Conservation (phyloP, 331 rosid species). For the Spiraea crenata region DNA sequence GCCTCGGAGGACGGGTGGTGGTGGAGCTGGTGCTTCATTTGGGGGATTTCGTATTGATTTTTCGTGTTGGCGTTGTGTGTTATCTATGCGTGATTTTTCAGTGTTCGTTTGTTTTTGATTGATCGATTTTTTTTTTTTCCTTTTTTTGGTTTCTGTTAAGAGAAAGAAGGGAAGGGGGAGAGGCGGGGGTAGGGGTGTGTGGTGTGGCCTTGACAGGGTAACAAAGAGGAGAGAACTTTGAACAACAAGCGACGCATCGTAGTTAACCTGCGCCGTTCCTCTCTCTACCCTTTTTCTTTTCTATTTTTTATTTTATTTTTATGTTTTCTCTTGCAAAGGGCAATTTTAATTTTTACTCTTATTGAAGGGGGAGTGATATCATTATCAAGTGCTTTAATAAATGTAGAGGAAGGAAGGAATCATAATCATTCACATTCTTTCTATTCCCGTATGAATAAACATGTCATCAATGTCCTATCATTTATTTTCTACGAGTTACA, state of each 20-base stretch:
- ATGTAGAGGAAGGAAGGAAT: too few relatives aligned
- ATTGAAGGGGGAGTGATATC: too few relatives aligned
- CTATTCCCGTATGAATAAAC: too few relatives aligned
- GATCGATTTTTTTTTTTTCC: constrained; percentile 11
- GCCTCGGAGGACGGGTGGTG: constrained; percentile 67
- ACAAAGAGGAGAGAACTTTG: constrained; percentile 33
- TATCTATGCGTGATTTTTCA: too few relatives aligned
- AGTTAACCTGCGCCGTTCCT: constrained; percentile 42
- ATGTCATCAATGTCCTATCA: too few relatives aligned
- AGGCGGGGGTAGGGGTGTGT: constrained; percentile 22
- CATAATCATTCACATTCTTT: too few relatives aligned
- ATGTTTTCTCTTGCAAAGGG: background rate
- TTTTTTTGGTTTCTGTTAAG: background rate
- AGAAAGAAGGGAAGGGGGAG: constrained; percentile 15
- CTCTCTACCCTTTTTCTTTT: background rate
- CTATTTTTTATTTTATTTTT: background rate
- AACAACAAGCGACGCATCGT: constrained; percentile 40
- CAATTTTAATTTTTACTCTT: too few relatives aligned
- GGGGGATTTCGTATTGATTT: constrained; percentile 13
- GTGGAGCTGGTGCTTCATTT: constrained; percentile 63
- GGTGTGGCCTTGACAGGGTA: constrained; percentile 25
- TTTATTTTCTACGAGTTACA: too few relatives aligned
- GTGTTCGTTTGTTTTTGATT: background rate
- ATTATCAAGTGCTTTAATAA: too few relatives aligned
- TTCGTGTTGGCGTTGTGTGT: too few relatives aligned